Conservation (phyloP, 2,329 filamentous ascomycete genomes). For the Zymoseptoria pseudotritici region DNA sequence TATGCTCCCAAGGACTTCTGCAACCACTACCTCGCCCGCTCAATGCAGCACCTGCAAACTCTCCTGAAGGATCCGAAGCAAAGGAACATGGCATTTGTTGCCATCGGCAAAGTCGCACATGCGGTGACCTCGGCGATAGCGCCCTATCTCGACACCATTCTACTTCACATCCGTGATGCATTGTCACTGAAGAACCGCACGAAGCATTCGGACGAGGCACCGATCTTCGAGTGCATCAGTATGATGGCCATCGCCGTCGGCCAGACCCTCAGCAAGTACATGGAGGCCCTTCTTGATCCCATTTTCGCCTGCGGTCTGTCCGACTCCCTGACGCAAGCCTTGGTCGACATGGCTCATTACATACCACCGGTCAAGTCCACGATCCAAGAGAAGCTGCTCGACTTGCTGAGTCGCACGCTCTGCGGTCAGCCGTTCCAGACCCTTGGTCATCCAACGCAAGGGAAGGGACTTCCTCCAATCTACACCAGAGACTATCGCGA, state of each 20-base stretch:
- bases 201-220: conserved; percentile 54
- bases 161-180: conserved; percentile 88
- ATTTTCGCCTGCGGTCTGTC: conserved; percentile 96
- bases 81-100: conserved; percentile 85
- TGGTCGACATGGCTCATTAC: conserved; percentile 98
- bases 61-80: conserved; percentile 95
- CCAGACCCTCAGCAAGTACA: conserved; percentile 95
- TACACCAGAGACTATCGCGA: conserved; percentile 64
- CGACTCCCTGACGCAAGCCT: conserved; percentile 84
- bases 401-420: conserved; percentile 90
- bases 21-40: conserved; percentile 79
- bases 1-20: conserved; percentile 91
- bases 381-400: conserved; percentile 87
- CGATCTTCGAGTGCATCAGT: conserved; percentile 96
- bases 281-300: conserved; percentile 88
- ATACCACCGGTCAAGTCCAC: conserved; percentile 88
- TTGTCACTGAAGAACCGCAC: conserved; percentile 70
- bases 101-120: conserved; percentile 93
- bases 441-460: conserved; percentile 82
- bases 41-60: conserved; percentile 91
- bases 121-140: conserved; percentile 92
- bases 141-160: conserved; percentile 87
- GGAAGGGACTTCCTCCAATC: conserved; percentile 70
- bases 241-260: conserved; percentile 91
- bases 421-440: conserved; percentile 89